phyloP scores from a whole-genome alignment of 2,329 filamentous ascomycete genomes.

The Colletotrichum sp. region DNA sequence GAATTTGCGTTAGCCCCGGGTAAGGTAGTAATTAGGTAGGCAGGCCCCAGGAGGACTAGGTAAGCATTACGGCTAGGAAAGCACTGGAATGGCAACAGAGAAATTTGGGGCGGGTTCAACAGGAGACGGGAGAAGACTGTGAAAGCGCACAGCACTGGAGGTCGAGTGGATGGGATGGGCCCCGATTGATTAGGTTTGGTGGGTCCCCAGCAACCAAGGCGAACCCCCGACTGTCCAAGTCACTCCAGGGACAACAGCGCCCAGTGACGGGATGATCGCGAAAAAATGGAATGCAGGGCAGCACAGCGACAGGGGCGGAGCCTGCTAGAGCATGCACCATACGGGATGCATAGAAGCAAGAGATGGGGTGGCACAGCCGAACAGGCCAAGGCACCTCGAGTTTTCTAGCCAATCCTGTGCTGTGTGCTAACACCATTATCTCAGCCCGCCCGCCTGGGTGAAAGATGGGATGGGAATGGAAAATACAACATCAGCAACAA shows the following conservation, averaged over 20 bases:
- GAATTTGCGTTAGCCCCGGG: neutral
- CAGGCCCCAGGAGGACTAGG: neutral
- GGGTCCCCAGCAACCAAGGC: slow-evolving; percentile 19
- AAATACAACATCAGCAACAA: neutral
- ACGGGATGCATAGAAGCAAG: neutral
- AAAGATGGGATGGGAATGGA: neutral
- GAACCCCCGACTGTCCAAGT: neutral
- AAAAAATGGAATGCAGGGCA: slow-evolving; percentile 14
- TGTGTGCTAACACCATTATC: neutral
- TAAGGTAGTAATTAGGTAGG: neutral
- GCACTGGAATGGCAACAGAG: slow-evolving; percentile 12
- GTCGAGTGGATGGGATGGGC: slow-evolving; percentile 3
- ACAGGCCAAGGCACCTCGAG: neutral
- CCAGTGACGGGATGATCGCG: slow-evolving; percentile 1
- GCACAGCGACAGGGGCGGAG: slow-evolving; percentile 2
- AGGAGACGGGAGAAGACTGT: neutral
- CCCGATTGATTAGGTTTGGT: slow-evolving; percentile 18
- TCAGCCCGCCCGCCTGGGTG: neutral
- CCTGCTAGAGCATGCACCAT: slow-evolving; percentile 5
- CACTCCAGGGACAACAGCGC: neutral
- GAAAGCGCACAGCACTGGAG: neutral
- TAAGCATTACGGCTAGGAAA: neutral
- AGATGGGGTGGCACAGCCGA: slow-evolving; percentile 13
- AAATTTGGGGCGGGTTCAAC: slow-evolving; percentile 3
- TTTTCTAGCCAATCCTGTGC: neutral